Percentiles rank a stretch among this genome's conserved stretches.
phyloP scores from a whole-genome alignment of 169 alveolate genomes.

The Babesia caballi region DNA sequence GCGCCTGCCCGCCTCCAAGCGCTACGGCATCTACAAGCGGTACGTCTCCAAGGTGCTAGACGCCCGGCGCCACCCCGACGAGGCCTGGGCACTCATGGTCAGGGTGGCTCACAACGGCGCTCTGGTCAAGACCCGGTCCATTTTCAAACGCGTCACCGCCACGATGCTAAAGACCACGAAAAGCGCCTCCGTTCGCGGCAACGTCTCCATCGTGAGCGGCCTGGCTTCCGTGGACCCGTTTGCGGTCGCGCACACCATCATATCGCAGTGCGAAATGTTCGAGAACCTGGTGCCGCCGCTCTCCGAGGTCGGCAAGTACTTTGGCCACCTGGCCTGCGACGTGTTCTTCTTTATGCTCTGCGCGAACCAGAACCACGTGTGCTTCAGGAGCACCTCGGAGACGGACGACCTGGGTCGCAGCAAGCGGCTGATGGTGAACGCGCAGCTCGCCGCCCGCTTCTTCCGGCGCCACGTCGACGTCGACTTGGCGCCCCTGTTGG shows the following conservation, averaged over 20 bases:
- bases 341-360: constrained; percentile 37
- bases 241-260: constrained; percentile 25
- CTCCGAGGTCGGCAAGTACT: constrained; percentile 53
- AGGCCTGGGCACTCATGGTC: constrained; percentile 5
- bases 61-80: not conserved
- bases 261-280: constrained; percentile 61
- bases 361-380: constrained; percentile 7
- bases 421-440: constrained; percentile 24
- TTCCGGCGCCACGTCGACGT: constrained; percentile 38
- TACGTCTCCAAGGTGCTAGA: not conserved
- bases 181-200: constrained; percentile 52
- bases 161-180: constrained; percentile 18
- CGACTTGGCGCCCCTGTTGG: constrained; percentile 43
- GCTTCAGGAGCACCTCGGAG: constrained; percentile 1
- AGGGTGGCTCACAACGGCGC: constrained; percentile 3
- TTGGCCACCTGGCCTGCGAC: constrained; percentile 37
- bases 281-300: constrained; percentile 58
- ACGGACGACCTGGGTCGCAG: constrained; percentile 30
- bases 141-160: constrained; percentile 56
- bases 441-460: constrained; percentile 36
- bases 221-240: constrained; percentile 57
- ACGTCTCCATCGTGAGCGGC: constrained; percentile 45
- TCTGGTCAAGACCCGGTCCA: constrained; percentile 4
- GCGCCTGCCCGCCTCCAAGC: constrained; percentile 25
- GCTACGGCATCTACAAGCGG: constrained; percentile 33